Evolutionary conservation across 75 land plant genomes (phyloP), one percentile per base, ranked within the genome.

Genomic region (Picea sitchensis): DNA sequence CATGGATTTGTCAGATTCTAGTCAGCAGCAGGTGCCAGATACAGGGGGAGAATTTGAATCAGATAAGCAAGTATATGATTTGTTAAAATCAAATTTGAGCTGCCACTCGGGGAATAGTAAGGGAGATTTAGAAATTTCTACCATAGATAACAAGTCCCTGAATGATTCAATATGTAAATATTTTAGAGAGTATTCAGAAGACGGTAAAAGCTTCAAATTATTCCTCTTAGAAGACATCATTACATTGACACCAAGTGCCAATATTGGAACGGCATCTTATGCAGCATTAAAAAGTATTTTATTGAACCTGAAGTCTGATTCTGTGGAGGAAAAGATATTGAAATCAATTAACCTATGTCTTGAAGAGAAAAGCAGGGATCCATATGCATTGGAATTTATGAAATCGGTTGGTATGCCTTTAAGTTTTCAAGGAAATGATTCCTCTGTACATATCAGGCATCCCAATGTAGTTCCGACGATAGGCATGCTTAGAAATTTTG

Each of bases 381-480:
- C 73, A 69, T 80, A 82, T 34, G 77, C 81, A 59, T 12, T 65
- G 31, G 83, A 85, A 72, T 85, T 84, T 78, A 83, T 85, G 21
- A 77, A 59, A 57, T 78, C 85, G 44, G 32, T 90, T 73, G 87
- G 86, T 57, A 47, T 84, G 62, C 86, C 90, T 26, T 58, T 84
- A 78, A 76, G 76, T 78, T 44, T 59, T 8, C 83, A 81, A 47
- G 78, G 13, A 20, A 18, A 51, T 61, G 58, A 78, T 65, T 71
- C 74, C 54, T 83, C 83, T 76, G 80, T 83, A 78, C 79, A 78
- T 74, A 23, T 87, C 60, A 90, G 94, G 81, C 98, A 95, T 85
- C 96, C 98, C 61, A 93, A 93, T 76, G 80, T 95, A 23, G 81
- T 69, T 44, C 96, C 96, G 31, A 72, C 90, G 38, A 77, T 93